These are phyloP conservation scores for Aspergillus awamori DNA, from an alignment of 2,329 filamentous ascomycete species.

Conservation along the genomic window DNA sequence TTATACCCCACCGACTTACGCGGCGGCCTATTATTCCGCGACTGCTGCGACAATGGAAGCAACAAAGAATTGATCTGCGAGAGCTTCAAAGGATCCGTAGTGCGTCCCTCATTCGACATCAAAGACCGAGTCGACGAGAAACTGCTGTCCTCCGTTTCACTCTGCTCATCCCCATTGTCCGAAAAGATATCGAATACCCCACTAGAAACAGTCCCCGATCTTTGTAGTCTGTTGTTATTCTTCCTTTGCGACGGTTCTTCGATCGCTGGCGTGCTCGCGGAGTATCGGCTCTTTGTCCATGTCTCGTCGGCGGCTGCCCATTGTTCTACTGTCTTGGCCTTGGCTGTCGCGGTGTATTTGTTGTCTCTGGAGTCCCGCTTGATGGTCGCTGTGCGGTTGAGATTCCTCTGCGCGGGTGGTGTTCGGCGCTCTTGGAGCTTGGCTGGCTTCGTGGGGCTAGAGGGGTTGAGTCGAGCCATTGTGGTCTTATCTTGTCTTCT, in stretches of 20 bases:
- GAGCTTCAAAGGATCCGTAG: constrained; percentile 32
- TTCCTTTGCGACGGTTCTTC: constrained; percentile 16
- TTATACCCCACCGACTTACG: constrained; percentile 34
- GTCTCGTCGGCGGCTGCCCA: constrained; percentile 14
- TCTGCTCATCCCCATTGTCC: constrained; percentile 25
- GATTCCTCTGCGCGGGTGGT: not conserved
- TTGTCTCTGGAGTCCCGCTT: constrained; percentile 4
- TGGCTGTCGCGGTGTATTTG: not conserved
- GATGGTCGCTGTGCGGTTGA: not conserved
- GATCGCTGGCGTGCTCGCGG: constrained; percentile 9
- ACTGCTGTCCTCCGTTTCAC: constrained; percentile 19
- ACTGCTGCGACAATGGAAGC: constrained; percentile 29
- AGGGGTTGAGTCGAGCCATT: constrained; percentile 35
- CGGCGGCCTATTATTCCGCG: constrained; percentile 24
- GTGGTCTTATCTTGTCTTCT: not conserved
- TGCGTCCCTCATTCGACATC: constrained; percentile 23
- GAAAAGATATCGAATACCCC: constrained; percentile 36
- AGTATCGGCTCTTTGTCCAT: constrained; percentile 8
- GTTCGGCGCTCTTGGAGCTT: not conserved
- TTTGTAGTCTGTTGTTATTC: constrained; percentile 19
- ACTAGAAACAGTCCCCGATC: constrained; percentile 22
- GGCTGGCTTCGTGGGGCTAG: constrained; percentile 22
- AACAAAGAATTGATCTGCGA: constrained; percentile 40
- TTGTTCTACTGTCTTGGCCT: constrained; percentile 14
- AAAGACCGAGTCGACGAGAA: constrained; percentile 14